Evolutionary conservation across 805 yeast genomes (phyloP), one percentile per base, ranked within the genome.

Genomic region (Torulaspora microellipsoides): DNA sequence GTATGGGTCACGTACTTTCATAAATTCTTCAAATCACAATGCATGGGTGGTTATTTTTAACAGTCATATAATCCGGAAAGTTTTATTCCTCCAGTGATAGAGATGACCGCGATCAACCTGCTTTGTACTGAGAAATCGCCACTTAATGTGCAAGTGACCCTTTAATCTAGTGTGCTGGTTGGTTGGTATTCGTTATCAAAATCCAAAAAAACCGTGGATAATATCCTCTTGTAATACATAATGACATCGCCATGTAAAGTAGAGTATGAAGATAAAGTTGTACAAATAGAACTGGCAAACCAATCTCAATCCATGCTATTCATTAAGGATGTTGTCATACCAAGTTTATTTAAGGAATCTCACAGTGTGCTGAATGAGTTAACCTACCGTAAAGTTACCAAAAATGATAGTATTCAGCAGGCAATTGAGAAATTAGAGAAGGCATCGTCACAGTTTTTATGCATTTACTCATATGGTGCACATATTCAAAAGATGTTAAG

Each of bases 401-500:
- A 56, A 38, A 57, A 57, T 43, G 52, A 52, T 20, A 55, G 43
- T 17, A 58, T 59, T 13, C 51, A 53, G 27, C 40, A 46, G 15
- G 35, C 41, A n/a, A 48, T 57, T 5, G 51, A 54, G 2, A 51
- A 44, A 31, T 35, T 60, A 13, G 36, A 40, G n/a, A 31, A 28
- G 6, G 13, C 15, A 11, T 14, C 40, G 1, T n/a, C 36, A 14
- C 39, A 31, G 13, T 15, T 32, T n/a, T 13, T 46, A 4, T 54
- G 58, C 36, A 13, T 59, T 11, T 58, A 45, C 36, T 48, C 61
- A 1, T 59, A 56, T 39, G 65, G 65, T 7, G 48, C 54, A 17
- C 63, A 60, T 40, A 44, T 60, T 15, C 63, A 58, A 34, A 56
- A 56, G 41, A 41, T 54, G 42, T 44, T 60, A 9, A 54, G 58